Percentiles rank a stretch among this genome's conserved stretches.
Evolutionary conservation across 2,329 filamentous ascomycete genomes (phyloP).

Genomic region (Cryphonectria nitschkei): DNA sequence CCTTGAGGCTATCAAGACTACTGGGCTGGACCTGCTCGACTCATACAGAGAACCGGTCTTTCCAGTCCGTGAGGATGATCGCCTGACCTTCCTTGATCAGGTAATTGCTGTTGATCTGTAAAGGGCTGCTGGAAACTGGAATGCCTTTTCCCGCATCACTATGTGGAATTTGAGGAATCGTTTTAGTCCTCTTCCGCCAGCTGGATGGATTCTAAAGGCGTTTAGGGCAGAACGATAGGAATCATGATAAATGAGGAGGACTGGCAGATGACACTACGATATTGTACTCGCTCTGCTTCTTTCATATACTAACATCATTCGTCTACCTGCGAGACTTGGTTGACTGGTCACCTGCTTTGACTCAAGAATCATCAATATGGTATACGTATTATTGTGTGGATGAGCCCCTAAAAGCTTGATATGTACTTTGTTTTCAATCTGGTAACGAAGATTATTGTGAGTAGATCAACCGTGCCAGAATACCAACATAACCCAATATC

Average conservation of each 20-base stretch:
- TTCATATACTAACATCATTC: background rate
- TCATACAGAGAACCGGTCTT: conserved; percentile 36
- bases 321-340: background rate
- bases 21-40: conserved; percentile 32
- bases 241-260: background rate
- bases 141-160: background rate
- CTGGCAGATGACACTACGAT: background rate
- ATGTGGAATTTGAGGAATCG: background rate
- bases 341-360: background rate
- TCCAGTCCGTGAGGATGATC: conserved; percentile 35
- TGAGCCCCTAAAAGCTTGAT: too few relatives aligned
- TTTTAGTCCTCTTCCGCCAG: background rate
- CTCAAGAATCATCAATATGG: too few relatives aligned
- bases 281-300: background rate
- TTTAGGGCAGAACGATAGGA: background rate
- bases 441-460: background rate
- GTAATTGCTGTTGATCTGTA: conserved; percentile 9
- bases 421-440: too few relatives aligned
- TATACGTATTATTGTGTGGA: too few relatives aligned
- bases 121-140: background rate
- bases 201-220: background rate
- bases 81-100: conserved; percentile 39
- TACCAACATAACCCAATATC: background rate
- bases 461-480: background rate
- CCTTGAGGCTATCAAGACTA: conserved; percentile 30